Evolutionary conservation across 2,329 filamentous ascomycete species (phyloP), one percentile per base, ranked within the genome.

Genomic region (Arthrocladium fulminans): DNA sequence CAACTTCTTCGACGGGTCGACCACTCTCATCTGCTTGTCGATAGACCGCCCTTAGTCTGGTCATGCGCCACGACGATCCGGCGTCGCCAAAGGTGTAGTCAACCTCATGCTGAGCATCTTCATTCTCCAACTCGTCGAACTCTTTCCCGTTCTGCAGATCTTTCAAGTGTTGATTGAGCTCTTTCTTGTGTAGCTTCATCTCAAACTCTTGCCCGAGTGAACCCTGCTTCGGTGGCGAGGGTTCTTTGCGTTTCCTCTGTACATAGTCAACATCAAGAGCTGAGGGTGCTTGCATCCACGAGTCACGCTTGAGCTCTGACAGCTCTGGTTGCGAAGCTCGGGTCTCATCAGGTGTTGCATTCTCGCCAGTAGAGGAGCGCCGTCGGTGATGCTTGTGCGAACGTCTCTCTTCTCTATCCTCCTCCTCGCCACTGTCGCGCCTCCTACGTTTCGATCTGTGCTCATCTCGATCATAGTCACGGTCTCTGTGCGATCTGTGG

Each of bases 61-160:
- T 94, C 89, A 98, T 95, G 43, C 94, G 83, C 92, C 94, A 98
- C 59, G 88, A 80, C 12, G 89, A 90, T 0, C 92, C 90, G 5
- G 79, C 70, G 63, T 98, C 92, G 15, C 94, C 92, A 65, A 98
- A 94, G 0, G 72, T 86, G 62, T 97, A 98, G 50, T 79, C 73
- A 7, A 94, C 79, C 48, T 85, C 77, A 46, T 80, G 73, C 38
- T 79, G 68, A 1, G 74, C 70, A 1, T 76, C 72, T 54, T 76
- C 67, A 5, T 77, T 65, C 19, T 73, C 20, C 20, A 43, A 7
- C 17, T 54, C 48, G 23, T 79, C 75, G 2, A 74, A 54, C 0
- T 65, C 67, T 44, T 75, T 80, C 2, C 77, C 76, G 38, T 50
- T 47, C 29, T 80, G 76, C 8, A 85, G 59, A 52, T 80, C 74